These are phyloP conservation scores for Diatrype stigma DNA, from an alignment of 2,329 filamentous ascomycete genomes.

Conservation along the genomic window DNA sequence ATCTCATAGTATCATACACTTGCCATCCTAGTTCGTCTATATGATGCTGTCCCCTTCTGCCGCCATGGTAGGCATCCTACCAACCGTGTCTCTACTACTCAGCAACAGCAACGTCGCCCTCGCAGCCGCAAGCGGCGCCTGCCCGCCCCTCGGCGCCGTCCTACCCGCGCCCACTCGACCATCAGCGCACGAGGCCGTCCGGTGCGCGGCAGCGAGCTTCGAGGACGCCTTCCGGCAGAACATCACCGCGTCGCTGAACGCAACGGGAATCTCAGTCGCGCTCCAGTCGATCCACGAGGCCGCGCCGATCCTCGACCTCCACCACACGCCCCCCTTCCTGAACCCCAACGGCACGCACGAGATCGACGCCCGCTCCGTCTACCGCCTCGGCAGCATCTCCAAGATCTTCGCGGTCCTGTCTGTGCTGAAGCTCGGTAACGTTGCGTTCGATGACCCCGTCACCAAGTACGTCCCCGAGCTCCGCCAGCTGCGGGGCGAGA, in stretches of 20 bases:
- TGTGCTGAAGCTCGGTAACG: constrained; percentile 16
- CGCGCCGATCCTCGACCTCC: constrained; percentile 32
- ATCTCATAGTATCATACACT: too few species aligned
- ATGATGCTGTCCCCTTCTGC: constrained; percentile 4
- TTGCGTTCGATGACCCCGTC: constrained; percentile 19
- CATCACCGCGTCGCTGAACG: constrained; percentile 22
- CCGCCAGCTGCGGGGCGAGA: constrained; percentile 17
- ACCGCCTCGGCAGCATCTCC: constrained; percentile 34
- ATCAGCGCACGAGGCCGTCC: constrained; percentile 25
- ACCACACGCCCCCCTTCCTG: constrained; percentile 33
- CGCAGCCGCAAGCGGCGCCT: constrained; percentile 28
- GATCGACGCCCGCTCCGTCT: constrained; percentile 31
- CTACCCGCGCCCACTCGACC: constrained; percentile 33
- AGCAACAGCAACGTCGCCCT: constrained; percentile 12
- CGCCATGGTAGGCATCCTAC: constrained; percentile 1
- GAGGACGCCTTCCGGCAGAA: constrained; percentile 21
- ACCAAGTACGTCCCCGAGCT: constrained; percentile 23
- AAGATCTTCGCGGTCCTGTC: constrained; percentile 27
- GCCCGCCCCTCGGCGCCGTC: constrained; percentile 39
- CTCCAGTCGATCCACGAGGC: constrained; percentile 40
- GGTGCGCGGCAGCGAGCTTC: constrained; percentile 20
- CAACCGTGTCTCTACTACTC: constrained; percentile 9
- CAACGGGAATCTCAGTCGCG: constrained; percentile 33
- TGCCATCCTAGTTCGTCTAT: neutral
- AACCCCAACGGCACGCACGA: constrained; percentile 22